Conservation (phyloP, 1,284 basidiomycete species). For the Gomphus sp. region DNA sequence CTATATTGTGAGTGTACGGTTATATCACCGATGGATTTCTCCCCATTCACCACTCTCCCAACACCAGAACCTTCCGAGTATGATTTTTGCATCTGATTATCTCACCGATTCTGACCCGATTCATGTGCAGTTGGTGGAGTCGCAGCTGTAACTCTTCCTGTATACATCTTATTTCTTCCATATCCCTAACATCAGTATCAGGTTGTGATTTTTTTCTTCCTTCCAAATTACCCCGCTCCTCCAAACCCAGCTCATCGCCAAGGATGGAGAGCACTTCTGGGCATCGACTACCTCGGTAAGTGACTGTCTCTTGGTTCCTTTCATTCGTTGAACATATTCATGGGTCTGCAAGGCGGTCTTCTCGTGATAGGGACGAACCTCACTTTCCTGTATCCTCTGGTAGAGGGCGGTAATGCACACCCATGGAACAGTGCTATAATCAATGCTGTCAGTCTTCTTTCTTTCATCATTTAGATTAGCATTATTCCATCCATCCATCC, state of each 20-base stretch:
- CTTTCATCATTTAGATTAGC: constrained; percentile 14
- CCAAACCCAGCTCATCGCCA: constrained; percentile 6
- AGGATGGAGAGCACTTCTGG: constrained; percentile 13
- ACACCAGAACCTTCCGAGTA: constrained; percentile 9
- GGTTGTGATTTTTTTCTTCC: constrained; percentile 21
- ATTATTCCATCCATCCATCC: not conserved
- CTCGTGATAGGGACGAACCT: constrained; percentile 21
- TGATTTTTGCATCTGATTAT: not conserved
- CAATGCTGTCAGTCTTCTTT: constrained; percentile 18
- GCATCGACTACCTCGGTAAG: constrained; percentile 10
- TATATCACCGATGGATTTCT: constrained; percentile 15
- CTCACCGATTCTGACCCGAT: not conserved
- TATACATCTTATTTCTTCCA: too few species aligned
- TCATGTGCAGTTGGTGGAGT: constrained; percentile 3
- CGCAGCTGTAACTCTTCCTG: too few species aligned
- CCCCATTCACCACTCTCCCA: not conserved
- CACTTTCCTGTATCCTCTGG: constrained; percentile 29
- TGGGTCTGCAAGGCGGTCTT: constrained; percentile 20
- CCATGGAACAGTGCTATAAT: constrained; percentile 26
- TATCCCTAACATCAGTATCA: not conserved
- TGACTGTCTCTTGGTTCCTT: constrained; percentile 21
- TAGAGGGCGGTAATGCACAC: constrained; percentile 33
- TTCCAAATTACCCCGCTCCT: constrained; percentile 16
- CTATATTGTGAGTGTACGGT: constrained; percentile 32
- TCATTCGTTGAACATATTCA: constrained; percentile 19